Evolutionary conservation across 2,329 filamentous ascomycete species (phyloP), one percentile per base, ranked within the genome.

Genomic region (Bretziella fagacearum): DNA sequence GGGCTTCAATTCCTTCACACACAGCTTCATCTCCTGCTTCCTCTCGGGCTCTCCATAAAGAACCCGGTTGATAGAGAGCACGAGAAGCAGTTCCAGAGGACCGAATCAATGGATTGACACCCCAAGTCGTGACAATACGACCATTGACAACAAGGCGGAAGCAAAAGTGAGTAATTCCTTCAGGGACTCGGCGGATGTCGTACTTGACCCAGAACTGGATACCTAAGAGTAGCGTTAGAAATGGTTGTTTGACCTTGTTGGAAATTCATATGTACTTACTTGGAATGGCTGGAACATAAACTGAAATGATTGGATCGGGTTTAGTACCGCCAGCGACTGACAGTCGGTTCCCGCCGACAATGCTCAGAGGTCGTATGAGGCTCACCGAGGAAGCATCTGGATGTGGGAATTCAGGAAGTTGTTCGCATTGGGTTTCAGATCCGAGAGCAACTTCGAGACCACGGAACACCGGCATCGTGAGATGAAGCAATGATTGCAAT

Each of bases 81-180:
- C 61, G 63, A 47, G 63, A 64, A 33, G 70, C 62, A 32, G 60
- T 62, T 6, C 69, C 66, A 5, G 55, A 54, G 2, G 55, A 53
- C 41, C 57, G 57, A 3, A 52, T 53, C 11, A 54, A 54, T 13
- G 65, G 57, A 47, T 71, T 62, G 17, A 67, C 61, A 2, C 73
- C 72, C 66, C 71, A 77, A 2, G 66, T 68, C 2, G 67, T 62
- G n/a, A 70, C 59, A 15, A 64, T 62, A 13, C 66, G 64, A 13
- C 70, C 70, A 52, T 77, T 76, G 55, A 76, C 65, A 47, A 62
- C 62, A 45, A 76, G 57, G 53, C 70, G 74, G 59, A 76, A 76
- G 57, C 69, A 72, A 7, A 74, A 56, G 52, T 64, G 67, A 45
- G 55, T 59, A 32, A 62, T 58, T 15, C 56, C 60, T 2, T 55